Evolutionary conservation across 129 eudicot genomes (phyloP).

Genomic region (Kitagawia praeruptora): DNA sequence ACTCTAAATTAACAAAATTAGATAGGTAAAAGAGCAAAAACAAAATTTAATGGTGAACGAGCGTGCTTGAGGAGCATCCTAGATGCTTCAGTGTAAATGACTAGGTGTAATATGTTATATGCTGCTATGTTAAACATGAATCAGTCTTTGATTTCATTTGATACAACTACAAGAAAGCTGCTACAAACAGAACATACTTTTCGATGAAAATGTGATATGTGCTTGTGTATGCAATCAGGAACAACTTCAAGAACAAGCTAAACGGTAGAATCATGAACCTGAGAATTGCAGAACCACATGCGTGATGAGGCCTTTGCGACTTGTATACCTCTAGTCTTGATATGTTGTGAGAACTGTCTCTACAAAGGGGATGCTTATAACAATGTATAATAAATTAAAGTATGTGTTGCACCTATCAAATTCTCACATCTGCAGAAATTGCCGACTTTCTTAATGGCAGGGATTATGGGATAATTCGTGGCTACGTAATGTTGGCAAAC

Average conservation of each 20-base stretch:
- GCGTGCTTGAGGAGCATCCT: not conserved
- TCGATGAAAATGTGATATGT: not conserved
- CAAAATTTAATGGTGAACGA: not conserved
- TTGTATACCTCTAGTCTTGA: not conserved
- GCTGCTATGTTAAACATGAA: not conserved
- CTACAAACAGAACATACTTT: not conserved
- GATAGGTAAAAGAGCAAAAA: not conserved
- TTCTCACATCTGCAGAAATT: too few species aligned
- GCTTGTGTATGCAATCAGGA: not conserved
- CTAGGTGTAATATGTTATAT: not conserved
- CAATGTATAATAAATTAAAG: not conserved
- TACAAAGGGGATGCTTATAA: not conserved
- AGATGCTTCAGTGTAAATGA: not conserved
- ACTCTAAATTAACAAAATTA: not conserved
- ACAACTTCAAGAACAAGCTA: constrained; percentile 1
- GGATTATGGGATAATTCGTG: not conserved
- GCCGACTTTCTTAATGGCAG: too few species aligned
- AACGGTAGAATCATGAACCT: not conserved
- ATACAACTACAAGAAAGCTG: not conserved
- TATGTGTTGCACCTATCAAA: not conserved
- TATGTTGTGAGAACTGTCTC: not conserved
- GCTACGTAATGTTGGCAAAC: not conserved
- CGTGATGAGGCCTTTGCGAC: not conserved
- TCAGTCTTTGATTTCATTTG: not conserved
- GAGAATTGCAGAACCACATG: not conserved